Base-by-base conservation (phyloP, 73 alveolate species). In the Symbiodinium natans region DNA sequence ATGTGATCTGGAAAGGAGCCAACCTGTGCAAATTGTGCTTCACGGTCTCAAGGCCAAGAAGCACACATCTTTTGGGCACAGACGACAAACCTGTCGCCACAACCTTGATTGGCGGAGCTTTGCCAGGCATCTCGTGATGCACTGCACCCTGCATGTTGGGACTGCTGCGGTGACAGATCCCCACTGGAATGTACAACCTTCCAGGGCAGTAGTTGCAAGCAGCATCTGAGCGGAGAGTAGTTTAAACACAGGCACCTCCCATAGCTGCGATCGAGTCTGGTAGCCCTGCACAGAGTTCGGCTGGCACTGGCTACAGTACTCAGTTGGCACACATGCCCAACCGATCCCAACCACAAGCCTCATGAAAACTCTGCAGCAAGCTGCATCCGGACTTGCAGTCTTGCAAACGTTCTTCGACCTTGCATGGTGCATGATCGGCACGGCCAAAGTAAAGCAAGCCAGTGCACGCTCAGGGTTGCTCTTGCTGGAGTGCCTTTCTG, bases 311-410 rank as follows among this genome's bases (percentile, higher is more conserved):
- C 80, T 63, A 13, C 43, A 8, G 85, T 13, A 75, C 11, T 52
- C 19, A 13, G 10, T 52, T 52, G 71, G 46, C 1, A 75, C 21
- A 75, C 5, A 75, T 33, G 46, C 1, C 52, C 15, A 68, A 25
- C 5, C 27, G 63, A 17, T 17, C 63, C 8, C 63, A 48, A 48
- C 8, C 63, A 48, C 17, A 8, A 29, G 42, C 84, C 42, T 74
- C 84, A 74, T 89, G 95, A 41, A 89, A 89, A 29, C 75, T 56
- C 27, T 89, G 95, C 86, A 89, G 95, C 86, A 89, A n/a, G 2
- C 75, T 52, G 86, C 95, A 89, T 25, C 74, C 95, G 19, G 46
- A 59, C 39, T 63, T 41, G 87, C 95, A 89, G 21, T 36, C 75
- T 15, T 52, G n/a, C 27, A 29, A 10, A 21, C n/a, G 17, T 33